phyloP scores from a whole-genome alignment of 768 basidiomycete species.

The Auricularia heimuer region DNA sequence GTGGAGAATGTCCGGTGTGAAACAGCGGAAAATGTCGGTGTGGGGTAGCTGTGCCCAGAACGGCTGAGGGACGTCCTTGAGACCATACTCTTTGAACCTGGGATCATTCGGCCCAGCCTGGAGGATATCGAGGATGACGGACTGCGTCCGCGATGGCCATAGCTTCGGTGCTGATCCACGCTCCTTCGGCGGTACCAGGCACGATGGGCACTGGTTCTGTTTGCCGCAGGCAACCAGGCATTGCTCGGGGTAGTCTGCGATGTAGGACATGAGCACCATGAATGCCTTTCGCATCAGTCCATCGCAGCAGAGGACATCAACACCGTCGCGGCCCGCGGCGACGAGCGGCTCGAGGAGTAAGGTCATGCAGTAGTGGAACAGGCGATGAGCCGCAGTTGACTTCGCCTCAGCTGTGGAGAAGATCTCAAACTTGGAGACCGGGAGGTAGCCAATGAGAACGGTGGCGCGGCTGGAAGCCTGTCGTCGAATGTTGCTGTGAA shows the following conservation, averaged over 20 bases:
- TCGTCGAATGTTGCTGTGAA: slow-evolving; percentile 29
- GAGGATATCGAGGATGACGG: background rate
- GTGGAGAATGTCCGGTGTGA: slow-evolving; percentile 36
- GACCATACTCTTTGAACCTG: background rate
- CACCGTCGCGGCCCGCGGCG: slow-evolving; percentile 21
- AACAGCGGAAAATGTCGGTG: slow-evolving; percentile 27
- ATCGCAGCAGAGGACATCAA: slow-evolving; percentile 29
- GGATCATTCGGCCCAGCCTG: background rate
- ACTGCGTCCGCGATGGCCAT: background rate
- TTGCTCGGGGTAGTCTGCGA: slow-evolving; percentile 19
- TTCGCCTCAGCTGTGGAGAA: slow-evolving; percentile 35
- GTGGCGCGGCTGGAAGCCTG: slow-evolving; percentile 26
- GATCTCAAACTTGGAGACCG: slow-evolving; percentile 25
- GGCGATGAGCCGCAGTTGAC: slow-evolving; percentile 21
- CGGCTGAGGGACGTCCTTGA: slow-evolving; percentile 12
- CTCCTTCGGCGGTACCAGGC: slow-evolving; percentile 6
- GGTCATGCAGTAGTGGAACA: slow-evolving; percentile 31
- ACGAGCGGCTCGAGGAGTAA: slow-evolving; percentile 24
- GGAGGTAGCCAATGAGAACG: slow-evolving; percentile 31
- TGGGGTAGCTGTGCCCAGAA: slow-evolving; percentile 34
- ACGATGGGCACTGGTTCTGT: slow-evolving; percentile 11
- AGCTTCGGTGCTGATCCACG: slow-evolving; percentile 7
- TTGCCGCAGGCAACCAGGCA: slow-evolving; percentile 14
- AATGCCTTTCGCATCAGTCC: slow-evolving; percentile 18
- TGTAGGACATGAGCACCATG: slow-evolving; percentile 15